Percentiles rank a stretch among this genome's conserved stretches.
Evolutionary conservation across 257 asterid genomes (phyloP).

Genomic region (Solanum chmielewskii): DNA sequence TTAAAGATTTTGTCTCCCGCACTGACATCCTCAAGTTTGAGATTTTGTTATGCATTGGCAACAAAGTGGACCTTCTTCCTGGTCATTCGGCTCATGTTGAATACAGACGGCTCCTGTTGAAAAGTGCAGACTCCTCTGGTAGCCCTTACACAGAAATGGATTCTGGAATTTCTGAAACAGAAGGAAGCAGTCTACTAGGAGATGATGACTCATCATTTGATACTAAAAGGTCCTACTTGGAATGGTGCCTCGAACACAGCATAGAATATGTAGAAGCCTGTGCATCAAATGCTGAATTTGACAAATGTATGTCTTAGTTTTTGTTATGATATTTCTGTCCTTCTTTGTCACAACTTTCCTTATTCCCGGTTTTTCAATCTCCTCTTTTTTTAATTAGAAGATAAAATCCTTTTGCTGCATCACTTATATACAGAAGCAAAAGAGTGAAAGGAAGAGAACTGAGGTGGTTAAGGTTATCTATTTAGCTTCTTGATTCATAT

Average conservation of each 20-base stretch:
- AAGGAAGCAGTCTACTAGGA: slow-evolving; percentile 79
- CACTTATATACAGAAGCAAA: not conserved
- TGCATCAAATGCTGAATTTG: slow-evolving; percentile 75
- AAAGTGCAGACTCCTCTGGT: slow-evolving; percentile 31
- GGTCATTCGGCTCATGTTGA: slow-evolving; percentile 77
- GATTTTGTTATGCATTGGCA: slow-evolving; percentile 71
- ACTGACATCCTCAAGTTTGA: slow-evolving; percentile 68
- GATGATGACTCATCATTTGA: slow-evolving; percentile 52
- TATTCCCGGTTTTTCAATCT: not conserved
- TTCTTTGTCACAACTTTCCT: not conserved
- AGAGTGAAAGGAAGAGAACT: not conserved
- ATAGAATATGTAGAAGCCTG: slow-evolving; percentile 92
- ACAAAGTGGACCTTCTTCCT: slow-evolving; percentile 89
- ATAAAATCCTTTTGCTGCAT: not conserved
- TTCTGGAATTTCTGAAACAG: slow-evolving; percentile 76
- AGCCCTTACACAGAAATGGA: slow-evolving; percentile 25
- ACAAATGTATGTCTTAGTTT: slow-evolving; percentile 51
- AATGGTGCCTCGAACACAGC: slow-evolving; percentile 78
- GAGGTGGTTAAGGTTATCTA: not conserved
- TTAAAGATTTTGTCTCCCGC: slow-evolving; percentile 63
- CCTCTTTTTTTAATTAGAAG: not conserved
- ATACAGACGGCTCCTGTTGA: slow-evolving; percentile 55
- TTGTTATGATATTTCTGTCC: not conserved
- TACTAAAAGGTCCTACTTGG: slow-evolving; percentile 38
- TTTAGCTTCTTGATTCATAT: not conserved